Conservation (phyloP, 2,329 filamentous ascomycete species). For the Phaeosphaeria sp. region DNA sequence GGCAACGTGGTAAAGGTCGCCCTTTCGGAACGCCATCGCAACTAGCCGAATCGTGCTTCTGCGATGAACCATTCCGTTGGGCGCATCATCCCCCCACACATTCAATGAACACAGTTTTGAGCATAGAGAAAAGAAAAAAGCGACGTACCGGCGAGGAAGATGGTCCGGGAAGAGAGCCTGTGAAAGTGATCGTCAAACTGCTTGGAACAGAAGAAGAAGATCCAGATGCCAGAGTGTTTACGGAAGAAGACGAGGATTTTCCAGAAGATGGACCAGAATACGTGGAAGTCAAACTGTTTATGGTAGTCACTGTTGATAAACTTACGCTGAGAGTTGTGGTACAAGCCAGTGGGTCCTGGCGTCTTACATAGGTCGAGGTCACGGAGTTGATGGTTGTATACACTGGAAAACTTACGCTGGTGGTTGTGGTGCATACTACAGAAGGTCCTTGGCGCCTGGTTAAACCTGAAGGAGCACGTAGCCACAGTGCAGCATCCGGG, state of each 20-base stretch:
- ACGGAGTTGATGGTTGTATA: background rate
- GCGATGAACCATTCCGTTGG: background rate
- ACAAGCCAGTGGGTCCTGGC: background rate
- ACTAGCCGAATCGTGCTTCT: background rate
- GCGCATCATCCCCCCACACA: background rate
- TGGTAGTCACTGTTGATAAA: background rate
- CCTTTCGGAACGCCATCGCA: background rate
- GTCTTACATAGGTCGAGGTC: background rate
- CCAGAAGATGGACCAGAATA: background rate
- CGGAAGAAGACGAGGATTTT: background rate
- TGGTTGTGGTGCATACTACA: background rate
- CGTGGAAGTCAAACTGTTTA: slow-evolving; percentile 1
- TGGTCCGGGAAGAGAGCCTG: background rate
- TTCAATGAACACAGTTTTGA: background rate
- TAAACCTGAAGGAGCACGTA: background rate
- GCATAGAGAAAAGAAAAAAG: background rate
- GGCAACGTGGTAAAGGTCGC: background rate
- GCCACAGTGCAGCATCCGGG: background rate
- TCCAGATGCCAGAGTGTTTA: background rate
- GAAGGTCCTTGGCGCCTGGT: background rate
- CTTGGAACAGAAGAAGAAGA: background rate
- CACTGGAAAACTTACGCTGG: background rate
- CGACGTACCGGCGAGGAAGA: background rate
- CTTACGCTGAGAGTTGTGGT: background rate
- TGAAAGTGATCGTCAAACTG: background rate